Percentiles rank a stretch among this genome's conserved stretches.
Evolutionary conservation across 2,329 filamentous ascomycete genomes (phyloP).

Genomic region (Neopestalotiopsis clavispora): DNA sequence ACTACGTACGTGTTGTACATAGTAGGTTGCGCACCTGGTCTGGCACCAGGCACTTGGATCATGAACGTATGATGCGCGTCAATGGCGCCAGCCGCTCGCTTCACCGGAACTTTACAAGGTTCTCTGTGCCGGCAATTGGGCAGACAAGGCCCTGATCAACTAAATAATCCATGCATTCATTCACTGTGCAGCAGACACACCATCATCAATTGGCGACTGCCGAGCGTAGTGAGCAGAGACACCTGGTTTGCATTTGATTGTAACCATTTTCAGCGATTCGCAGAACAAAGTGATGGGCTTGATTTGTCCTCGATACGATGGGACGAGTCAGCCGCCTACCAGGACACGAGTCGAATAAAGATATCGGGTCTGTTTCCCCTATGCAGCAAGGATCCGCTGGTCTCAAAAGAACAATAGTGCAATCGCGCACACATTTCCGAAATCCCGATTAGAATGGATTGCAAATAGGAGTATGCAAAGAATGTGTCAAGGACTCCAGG

Average conservation of each 20-base stretch:
- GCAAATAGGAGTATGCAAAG: conserved; percentile 1
- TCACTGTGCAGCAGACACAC: neutral
- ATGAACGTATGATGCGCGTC: neutral
- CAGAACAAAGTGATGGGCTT: neutral
- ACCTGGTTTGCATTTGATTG: neutral
- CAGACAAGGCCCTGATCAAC: neutral
- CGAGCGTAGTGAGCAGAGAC: neutral
- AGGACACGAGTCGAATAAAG: neutral
- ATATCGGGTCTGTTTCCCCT: neutral
- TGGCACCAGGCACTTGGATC: neutral
- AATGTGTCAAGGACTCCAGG: neutral
- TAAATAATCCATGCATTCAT: neutral
- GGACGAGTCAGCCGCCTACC: neutral
- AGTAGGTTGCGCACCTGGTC: neutral
- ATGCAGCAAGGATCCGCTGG: neutral
- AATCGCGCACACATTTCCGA: neutral
- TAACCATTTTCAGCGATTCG: neutral
- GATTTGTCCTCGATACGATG: neutral
- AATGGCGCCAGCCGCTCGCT: conserved; percentile 1
- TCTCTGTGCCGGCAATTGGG: neutral
- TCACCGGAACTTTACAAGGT: neutral
- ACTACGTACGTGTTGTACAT: too few relatives aligned
- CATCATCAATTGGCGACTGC: neutral
- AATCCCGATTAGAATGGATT: neutral
- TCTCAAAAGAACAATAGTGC: neutral